A percentile compares a stretch with the other conserved stretches of the same genome.
Evolutionary conservation across 1,284 basidiomycete genomes (phyloP).

Genomic region (Earliella scabrosa): DNA sequence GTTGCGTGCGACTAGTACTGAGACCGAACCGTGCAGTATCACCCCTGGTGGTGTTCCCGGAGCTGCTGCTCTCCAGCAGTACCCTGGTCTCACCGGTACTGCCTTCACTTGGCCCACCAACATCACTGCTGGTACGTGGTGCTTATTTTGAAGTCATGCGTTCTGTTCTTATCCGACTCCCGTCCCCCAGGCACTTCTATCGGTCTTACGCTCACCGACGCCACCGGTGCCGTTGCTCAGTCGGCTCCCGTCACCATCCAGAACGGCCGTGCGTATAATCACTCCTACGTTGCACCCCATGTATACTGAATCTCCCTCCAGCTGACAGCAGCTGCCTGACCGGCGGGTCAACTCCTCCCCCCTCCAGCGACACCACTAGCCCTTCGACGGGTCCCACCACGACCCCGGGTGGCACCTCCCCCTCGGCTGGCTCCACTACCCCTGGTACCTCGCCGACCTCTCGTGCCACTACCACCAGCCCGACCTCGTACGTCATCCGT

Average conservation of each 20-base stretch:
- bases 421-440: too few species aligned
- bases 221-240: conserved; percentile 48
- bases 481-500: too few species aligned
- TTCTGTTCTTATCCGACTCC: neutral
- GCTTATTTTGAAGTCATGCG: neutral
- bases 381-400: conserved; percentile 23
- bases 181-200: conserved; percentile 45
- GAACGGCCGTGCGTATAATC: conserved; percentile 47
- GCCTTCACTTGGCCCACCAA: conserved; percentile 35
- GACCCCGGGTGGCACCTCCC: too few species aligned
- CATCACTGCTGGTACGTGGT: conserved; percentile 27
- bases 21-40: conserved; percentile 23
- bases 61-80: conserved; percentile 31
- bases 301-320: conserved; percentile 18
- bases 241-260: conserved; percentile 54
- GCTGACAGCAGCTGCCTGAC: conserved; percentile 40
- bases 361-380: conserved; percentile 18
- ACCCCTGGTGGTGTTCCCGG: conserved; percentile 27
- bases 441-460: conserved; percentile 15
- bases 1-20: too few species aligned
- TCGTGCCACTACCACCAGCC: conserved; percentile 6
- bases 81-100: conserved; percentile 25
- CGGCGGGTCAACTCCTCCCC: conserved; percentile 20
- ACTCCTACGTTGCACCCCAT: conserved; percentile 6
- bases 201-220: conserved; percentile 58